Evolutionary conservation across 257 asterid genomes (phyloP), one percentile per base, ranked within the genome.

Genomic region (Lavandula angustifolia): DNA sequence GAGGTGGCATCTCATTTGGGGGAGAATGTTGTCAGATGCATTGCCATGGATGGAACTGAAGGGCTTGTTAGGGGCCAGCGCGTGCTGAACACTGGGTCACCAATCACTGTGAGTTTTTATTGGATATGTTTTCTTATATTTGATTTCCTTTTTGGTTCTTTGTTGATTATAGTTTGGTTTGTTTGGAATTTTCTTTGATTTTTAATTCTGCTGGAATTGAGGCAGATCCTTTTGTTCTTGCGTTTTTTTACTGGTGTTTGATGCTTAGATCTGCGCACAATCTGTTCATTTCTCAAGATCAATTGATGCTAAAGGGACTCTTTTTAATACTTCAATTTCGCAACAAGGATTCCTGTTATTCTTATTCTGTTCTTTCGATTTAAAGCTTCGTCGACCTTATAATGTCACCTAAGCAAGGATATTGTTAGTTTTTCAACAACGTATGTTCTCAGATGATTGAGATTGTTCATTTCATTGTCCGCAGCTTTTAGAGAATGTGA

Each of bases 1-100:
- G 98, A 92, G 81, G 98, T 92, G 62, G 95, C 98, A 41, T 94
- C 88, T 78, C 98, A 92, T 66, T 82, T 92, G 88, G 98, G 98
- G 31, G 98, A 82, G 82, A 92, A 4, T 7, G 40, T 35, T 4
- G 40, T 35, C 7, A 35, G 40, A 35, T 35, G 40, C 40, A 35
- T 35, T 35, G 40, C 40, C 8, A 35, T 35, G 40, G 40, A 35
- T 35, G 40, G 40, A 7, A 35, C 40, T 35, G 40, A 35, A 35
- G 40, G 40, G 40, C 40, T 35, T 4, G 5, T 35, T 33, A 78
- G 98, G 51, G 98, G 98, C 29, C 98, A 89, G 81, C 76, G 79
- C 41, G 98, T 90, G 65, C 96, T 4, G 40, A 35, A 35, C 8
- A 35, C 40, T 7, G 40, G 40, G 40, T 35, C 40, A 35, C 40